Evolutionary conservation across 2,329 filamentous ascomycete species (phyloP), one percentile per base, ranked within the genome.

Genomic region (Colletotrichum aenigma): DNA sequence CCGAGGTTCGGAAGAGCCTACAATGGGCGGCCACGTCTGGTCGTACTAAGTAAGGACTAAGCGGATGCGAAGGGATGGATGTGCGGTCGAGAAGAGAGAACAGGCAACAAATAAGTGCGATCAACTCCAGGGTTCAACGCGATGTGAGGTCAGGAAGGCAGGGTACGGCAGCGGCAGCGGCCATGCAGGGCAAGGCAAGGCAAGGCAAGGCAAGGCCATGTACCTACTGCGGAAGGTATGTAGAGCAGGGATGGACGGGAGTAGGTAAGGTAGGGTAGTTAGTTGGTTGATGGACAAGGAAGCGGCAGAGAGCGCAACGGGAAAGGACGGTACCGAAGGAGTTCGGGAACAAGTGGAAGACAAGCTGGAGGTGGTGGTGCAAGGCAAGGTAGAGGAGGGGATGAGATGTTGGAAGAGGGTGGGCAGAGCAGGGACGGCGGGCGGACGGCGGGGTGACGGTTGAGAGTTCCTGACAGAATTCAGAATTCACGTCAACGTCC

Each of bases 291-390:
- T 66, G 64, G 66, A 60, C 34, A 70, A 43, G 71, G 16, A 69
- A 38, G 38, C 24, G 32, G 61, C 18, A 71, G 21, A 28, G 38
- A 43, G 43, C 26, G 56, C 56, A 36, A 70, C 58, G 58, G 71
- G 32, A 58, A 21, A 32, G 66, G 66, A n/a, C 18, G 66, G 66
- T 34, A 52, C 71, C 43, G 66, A 34, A 62, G 66, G 26, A 43
- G 71, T 73, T 73, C 71, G 71, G 71, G 66, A 74, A 70, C 56
- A 30, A 64, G 26, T 74, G 71, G 66, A 68, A 68, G 61, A 68
- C 34, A 66, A 52, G 34, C 18, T 61, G 62, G 43, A 30, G 34
- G 34, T 18, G n/a, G 43, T 21, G 43, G 43, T 48, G 34, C 24
- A 48, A 26, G 28, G 24, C 0, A 28, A 30, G 16, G 28, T 15